These are phyloP conservation scores for Leccinellum luteum DNA, from an alignment of 768 basidiomycete species.

Conservation along the genomic window DNA sequence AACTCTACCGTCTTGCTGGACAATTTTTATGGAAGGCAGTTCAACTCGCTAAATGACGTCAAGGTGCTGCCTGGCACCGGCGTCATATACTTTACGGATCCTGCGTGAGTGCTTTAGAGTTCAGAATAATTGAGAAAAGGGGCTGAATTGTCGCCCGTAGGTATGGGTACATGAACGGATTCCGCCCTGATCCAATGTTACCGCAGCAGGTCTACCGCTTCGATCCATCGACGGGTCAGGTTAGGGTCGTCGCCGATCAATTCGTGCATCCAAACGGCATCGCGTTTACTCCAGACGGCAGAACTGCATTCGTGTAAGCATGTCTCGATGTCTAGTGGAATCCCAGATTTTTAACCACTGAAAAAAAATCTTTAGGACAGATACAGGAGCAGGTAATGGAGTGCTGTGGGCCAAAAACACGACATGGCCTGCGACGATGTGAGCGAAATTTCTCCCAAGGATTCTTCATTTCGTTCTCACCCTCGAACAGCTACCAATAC, in stretches of 20 bases:
- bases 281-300: conserved; percentile 56
- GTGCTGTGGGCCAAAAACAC: conserved; percentile 44
- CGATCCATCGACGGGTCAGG: conserved; percentile 53
- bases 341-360: no score
- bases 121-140: no score
- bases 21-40: no score
- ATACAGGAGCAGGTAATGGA: conserved; percentile 36
- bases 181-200: conserved; percentile 61
- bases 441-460: conserved; percentile 19
- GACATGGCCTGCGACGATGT: conserved; percentile 47
- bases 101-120: no score
- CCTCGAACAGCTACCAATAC: conserved; percentile 51
- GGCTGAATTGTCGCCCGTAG: no score
- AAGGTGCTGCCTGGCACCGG: no score
- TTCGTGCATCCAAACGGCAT: conserved; percentile 41
- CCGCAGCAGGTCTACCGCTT: conserved; percentile 6
- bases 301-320: conserved; percentile 57
- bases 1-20: no score
- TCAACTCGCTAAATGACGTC: no score
- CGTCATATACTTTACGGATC: no score
- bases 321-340: neutral
- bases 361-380: conserved; percentile 27
- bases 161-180: conserved; percentile 38
- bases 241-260: conserved; percentile 33
- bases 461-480: neutral